Conservation (phyloP, 2,329 filamentous ascomycete genomes). For the Xylaria sp. region DNA sequence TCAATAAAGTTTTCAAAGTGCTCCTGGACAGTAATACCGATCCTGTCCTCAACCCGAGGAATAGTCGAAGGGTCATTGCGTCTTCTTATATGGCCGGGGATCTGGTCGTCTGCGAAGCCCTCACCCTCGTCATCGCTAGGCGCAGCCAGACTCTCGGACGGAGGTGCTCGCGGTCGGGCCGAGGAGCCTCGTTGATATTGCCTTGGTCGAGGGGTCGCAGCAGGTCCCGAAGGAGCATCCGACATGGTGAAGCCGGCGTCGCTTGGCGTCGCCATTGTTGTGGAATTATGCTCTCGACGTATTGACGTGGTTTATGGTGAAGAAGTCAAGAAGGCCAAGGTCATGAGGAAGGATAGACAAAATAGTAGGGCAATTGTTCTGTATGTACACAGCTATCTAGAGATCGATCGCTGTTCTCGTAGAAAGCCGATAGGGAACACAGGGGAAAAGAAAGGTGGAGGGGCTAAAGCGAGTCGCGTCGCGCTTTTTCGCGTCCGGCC, state of each 20-base stretch:
- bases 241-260: constrained; percentile 69
- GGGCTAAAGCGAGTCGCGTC: constrained; percentile 38
- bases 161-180: constrained; percentile 67
- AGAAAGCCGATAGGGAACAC: constrained; percentile 9
- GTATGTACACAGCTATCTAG: background rate
- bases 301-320: background rate
- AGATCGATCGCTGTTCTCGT: constrained; percentile 21
- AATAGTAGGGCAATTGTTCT: background rate
- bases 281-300: constrained; percentile 2
- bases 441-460: constrained; percentile 30
- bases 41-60: constrained; percentile 78
- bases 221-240: constrained; percentile 60
- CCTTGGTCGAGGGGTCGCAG: constrained; percentile 57
- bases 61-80: constrained; percentile 64
- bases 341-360: background rate
- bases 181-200: constrained; percentile 62
- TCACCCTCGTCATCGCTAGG: constrained; percentile 72
- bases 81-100: constrained; percentile 62
- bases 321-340: background rate
- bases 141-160: constrained; percentile 69
- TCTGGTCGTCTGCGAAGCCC: constrained; percentile 72
- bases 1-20: constrained; percentile 86
- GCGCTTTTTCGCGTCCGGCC: constrained; percentile 35
- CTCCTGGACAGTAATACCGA: constrained; percentile 78
- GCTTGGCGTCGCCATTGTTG: constrained; percentile 64